Percentiles rank a stretch among this genome's conserved stretches.
Conservation (phyloP, 2,329 filamentous ascomycete genomes). For the Leptoxyphium fumago region DNA sequence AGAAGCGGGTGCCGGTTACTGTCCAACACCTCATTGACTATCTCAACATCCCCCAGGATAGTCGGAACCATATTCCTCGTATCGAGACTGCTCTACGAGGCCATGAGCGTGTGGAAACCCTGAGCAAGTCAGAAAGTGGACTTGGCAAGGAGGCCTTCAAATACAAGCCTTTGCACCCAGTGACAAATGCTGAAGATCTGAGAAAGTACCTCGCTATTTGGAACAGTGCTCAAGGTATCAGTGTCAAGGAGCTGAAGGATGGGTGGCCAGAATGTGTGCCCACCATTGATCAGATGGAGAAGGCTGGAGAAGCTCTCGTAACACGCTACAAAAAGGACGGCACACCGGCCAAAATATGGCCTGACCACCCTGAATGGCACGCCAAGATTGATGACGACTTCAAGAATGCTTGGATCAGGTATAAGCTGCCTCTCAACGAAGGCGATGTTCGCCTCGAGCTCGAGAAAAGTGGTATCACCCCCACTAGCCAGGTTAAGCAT, state of each 20-base stretch:
- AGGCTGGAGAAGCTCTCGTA: slow-evolving; percentile 65
- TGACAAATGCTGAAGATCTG: slow-evolving; percentile 62
- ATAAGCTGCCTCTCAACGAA: slow-evolving; percentile 54
- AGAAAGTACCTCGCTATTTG: slow-evolving; percentile 69
- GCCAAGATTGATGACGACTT: slow-evolving; percentile 63
- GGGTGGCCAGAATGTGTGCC: slow-evolving; percentile 81
- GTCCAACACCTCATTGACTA: slow-evolving; percentile 69
- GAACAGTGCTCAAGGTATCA: slow-evolving; percentile 64
- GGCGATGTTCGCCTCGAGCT: slow-evolving; percentile 68
- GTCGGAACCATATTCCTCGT: slow-evolving; percentile 34
- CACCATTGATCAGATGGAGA: slow-evolving; percentile 63
- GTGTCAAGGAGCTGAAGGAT: slow-evolving; percentile 84
- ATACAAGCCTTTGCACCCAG: slow-evolving; percentile 73
- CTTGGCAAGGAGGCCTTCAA: slow-evolving; percentile 54
- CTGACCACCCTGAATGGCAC: slow-evolving; percentile 55
- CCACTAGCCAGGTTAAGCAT: slow-evolving; percentile 66
- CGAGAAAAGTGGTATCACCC: slow-evolving; percentile 63
- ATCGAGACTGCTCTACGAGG: slow-evolving; percentile 55
- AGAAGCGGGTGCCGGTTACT: slow-evolving; percentile 48
- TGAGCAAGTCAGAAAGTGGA: slow-evolving; percentile 23
- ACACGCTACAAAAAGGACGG: slow-evolving; percentile 87
- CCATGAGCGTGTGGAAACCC: slow-evolving; percentile 47
- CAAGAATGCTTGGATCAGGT: slow-evolving; percentile 65
- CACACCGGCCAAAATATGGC: slow-evolving; percentile 73
- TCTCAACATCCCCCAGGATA: slow-evolving; percentile 48